Evolutionary conservation across 73 alveolate species (phyloP).

Genomic region (Loxodes magnus): DNA sequence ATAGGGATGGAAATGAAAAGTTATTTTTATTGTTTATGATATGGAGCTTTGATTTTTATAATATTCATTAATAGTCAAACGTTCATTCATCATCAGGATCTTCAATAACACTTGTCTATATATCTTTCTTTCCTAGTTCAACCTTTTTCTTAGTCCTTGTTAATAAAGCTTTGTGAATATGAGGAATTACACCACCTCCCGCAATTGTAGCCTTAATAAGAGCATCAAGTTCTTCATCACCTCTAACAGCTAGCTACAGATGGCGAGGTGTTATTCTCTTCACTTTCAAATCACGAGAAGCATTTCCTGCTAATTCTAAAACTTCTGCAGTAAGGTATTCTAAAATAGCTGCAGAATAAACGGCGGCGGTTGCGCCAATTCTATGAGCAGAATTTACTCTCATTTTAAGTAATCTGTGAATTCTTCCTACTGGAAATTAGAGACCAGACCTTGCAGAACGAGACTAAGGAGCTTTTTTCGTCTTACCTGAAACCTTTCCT

Average conservation of each 20-base stretch:
- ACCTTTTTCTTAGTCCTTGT: slow-evolving; percentile 18
- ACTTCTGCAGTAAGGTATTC: slow-evolving; percentile 98
- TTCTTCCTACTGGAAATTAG: slow-evolving; percentile 97
- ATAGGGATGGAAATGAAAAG: too few species aligned
- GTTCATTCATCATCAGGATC: too few species aligned
- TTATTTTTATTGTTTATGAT: too few species aligned
- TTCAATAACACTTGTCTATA: too few species aligned
- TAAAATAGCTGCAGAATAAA: slow-evolving; percentile 91
- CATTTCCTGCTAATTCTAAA: slow-evolving; percentile 97
- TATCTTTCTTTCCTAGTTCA: too few species aligned
- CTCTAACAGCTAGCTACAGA: slow-evolving; percentile 93
- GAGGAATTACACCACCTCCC: slow-evolving; percentile 99
- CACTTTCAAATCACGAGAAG: slow-evolving; percentile 91
- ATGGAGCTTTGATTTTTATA: too few species aligned
- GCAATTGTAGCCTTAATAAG: slow-evolving; percentile 97
- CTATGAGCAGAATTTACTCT: slow-evolving; percentile 78
- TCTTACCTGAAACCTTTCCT: slow-evolving; percentile 65
- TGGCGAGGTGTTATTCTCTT: slow-evolving; percentile 95
- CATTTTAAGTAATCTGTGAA: slow-evolving; percentile 86
- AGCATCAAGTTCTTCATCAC: slow-evolving; percentile 96
- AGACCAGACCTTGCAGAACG: slow-evolving; percentile 94
- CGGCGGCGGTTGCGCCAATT: slow-evolving; percentile 99
- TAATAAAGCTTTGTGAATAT: slow-evolving; percentile 86
- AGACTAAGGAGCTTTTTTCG: slow-evolving; percentile 88
- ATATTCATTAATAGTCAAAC: too few species aligned